Percentiles rank a stretch among this genome's conserved stretches.
Conservation (phyloP, 2,329 filamentous ascomycete genomes). For the Colletotrichum spaethianum region DNA sequence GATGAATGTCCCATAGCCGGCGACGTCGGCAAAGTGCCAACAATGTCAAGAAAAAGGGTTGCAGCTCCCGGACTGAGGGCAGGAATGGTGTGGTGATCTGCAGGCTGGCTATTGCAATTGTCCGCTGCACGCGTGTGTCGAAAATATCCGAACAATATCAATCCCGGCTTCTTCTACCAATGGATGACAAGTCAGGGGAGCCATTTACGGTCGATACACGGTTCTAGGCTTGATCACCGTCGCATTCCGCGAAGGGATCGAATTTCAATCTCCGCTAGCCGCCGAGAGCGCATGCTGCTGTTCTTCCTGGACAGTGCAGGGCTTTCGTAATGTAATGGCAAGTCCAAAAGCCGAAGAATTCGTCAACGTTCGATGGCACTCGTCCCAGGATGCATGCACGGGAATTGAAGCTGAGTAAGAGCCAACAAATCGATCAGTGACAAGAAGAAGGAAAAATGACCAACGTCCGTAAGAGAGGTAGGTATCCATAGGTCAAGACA, state of each 20-base stretch:
- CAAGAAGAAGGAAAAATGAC: constrained; percentile 4
- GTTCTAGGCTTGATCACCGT: constrained; percentile 13
- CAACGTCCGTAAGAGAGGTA: background rate
- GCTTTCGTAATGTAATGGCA: background rate
- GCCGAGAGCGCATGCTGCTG: background rate
- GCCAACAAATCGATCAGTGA: background rate
- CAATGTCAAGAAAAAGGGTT: background rate
- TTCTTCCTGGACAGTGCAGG: background rate
- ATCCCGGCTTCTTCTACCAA: constrained; percentile 18
- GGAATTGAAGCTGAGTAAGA: background rate
- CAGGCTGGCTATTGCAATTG: constrained; percentile 12
- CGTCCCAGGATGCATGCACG: background rate
- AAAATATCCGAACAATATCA: constrained; percentile 33
- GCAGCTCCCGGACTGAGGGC: background rate
- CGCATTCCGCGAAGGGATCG: background rate
- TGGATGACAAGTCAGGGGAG: background rate
- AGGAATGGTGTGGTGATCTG: constrained; percentile 9
- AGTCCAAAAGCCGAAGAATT: background rate
- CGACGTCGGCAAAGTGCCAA: background rate
- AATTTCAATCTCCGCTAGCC: background rate
- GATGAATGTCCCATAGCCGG: too few relatives aligned
- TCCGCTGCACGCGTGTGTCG: constrained; percentile 24
- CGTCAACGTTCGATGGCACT: background rate
- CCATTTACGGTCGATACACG: constrained; percentile 5
- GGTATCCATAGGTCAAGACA: background rate